phyloP scores from a whole-genome alignment of 2,329 filamentous ascomycete species.

The Fusarium armeniacum region DNA sequence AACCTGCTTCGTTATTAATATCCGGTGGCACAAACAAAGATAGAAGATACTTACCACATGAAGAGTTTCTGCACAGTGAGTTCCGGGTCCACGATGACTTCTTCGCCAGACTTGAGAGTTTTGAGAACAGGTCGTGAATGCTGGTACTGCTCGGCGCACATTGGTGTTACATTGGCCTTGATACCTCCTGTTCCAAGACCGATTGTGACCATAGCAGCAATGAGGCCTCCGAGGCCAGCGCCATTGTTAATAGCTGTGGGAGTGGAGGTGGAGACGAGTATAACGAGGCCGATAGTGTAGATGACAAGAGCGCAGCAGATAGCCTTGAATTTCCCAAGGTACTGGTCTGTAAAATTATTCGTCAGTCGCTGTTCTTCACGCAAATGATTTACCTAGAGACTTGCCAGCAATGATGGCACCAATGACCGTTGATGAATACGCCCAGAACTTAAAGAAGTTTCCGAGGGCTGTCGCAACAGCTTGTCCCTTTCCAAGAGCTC shows the following conservation, averaged over 20 bases:
- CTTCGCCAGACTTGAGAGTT: constrained; percentile 12
- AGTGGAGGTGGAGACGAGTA: constrained; percentile 11
- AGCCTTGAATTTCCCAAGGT: constrained; percentile 6
- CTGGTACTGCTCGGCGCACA: constrained; percentile 21
- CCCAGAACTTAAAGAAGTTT: constrained; percentile 25
- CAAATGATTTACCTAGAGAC: accelerated
- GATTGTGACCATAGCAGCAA: constrained; percentile 6
- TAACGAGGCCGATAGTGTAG: constrained; percentile 3
- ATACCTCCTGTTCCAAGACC: background rate
- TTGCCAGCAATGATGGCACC: constrained; percentile 5
- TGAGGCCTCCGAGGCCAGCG: background rate
- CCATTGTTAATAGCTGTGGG: background rate
- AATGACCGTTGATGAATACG: constrained; percentile 11
- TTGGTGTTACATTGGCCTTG: constrained; percentile 6
- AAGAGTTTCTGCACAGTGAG: constrained; percentile 12
- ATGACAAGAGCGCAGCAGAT: constrained; percentile 9
- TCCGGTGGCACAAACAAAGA: accelerated
- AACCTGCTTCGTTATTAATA: background rate
- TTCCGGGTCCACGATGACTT: constrained; percentile 11
- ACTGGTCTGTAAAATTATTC: background rate
- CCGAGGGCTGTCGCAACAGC: constrained; percentile 11
- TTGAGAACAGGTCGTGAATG: constrained; percentile 1
- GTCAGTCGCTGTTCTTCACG: background rate
- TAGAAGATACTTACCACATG: background rate
- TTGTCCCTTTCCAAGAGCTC: constrained; percentile 6